Evolutionary conservation across 768 basidiomycete genomes (phyloP).

Genomic region (Mycena leptocephala): DNA sequence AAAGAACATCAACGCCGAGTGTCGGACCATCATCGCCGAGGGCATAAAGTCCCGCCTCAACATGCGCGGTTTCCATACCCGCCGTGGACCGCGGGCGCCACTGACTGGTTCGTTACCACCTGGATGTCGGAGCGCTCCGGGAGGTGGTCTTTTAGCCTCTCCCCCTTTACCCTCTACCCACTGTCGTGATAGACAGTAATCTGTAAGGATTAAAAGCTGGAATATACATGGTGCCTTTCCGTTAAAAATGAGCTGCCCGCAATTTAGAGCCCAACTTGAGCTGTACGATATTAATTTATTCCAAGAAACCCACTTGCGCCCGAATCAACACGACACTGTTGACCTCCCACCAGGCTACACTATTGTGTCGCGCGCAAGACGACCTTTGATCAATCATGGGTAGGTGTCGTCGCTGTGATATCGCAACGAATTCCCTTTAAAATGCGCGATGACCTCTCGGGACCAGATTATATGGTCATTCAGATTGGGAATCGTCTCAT

Average conservation of each 20-base stretch:
- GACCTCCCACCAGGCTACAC: slow-evolving; percentile 6
- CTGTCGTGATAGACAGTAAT: neutral
- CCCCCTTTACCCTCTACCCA: neutral
- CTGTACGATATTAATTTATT: slow-evolving; percentile 20
- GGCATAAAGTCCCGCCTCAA: neutral
- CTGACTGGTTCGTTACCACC: neutral
- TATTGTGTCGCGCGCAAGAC: slow-evolving; percentile 2
- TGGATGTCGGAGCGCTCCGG: slow-evolving; percentile 3
- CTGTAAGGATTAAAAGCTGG: slow-evolving; percentile 15
- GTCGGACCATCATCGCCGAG: neutral
- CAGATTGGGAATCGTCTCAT: neutral
- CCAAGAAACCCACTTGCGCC: slow-evolving; percentile 27
- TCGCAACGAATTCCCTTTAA: neutral
- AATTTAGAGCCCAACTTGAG: neutral
- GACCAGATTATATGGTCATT: slow-evolving; percentile 19
- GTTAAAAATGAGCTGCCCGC: slow-evolving; percentile 30
- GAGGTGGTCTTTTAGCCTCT: neutral
- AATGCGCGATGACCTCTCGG: neutral
- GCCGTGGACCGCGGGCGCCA: neutral
- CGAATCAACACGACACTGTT: slow-evolving; percentile 12
- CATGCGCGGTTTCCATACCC: neutral
- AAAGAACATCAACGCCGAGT: too few relatives aligned
- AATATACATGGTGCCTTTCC: slow-evolving; percentile 24
- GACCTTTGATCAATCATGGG: slow-evolving; percentile 24
- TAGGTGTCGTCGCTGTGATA: neutral